These are phyloP conservation scores for Zymoseptoria passerinii DNA, from an alignment of 2,329 filamentous ascomycete species.

Conservation along the genomic window DNA sequence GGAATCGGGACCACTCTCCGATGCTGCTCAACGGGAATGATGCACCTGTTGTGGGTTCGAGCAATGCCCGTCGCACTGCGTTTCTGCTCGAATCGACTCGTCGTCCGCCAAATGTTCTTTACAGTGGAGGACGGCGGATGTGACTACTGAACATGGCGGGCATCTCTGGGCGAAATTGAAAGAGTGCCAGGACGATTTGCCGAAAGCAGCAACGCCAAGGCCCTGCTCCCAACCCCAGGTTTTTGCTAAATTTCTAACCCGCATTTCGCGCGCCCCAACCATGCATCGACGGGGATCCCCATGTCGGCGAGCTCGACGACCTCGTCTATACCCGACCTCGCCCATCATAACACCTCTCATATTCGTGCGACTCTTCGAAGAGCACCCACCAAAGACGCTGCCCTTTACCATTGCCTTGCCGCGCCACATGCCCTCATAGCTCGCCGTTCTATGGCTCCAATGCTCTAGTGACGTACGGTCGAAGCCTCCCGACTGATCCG, in stretches of 20 bases:
- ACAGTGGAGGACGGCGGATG: neutral
- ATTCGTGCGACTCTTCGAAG: neutral
- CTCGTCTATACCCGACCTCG: neutral
- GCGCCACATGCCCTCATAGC: neutral
- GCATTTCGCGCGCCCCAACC: neutral
- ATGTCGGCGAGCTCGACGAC: neutral
- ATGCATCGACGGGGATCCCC: neutral
- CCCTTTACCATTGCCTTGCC: neutral
- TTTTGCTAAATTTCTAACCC: neutral
- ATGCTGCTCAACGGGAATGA: neutral
- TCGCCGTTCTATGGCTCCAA: neutral
- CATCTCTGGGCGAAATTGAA: neutral
- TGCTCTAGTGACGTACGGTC: neutral
- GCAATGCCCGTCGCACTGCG: neutral
- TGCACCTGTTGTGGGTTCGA: neutral
- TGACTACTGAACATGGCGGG: neutral
- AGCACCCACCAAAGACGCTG: neutral
- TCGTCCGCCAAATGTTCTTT: neutral
- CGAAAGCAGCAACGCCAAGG: neutral
- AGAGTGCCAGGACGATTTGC: neutral
- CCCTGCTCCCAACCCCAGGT: neutral
- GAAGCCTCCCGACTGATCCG: neutral
- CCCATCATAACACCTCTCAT: neutral
- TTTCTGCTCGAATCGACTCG: neutral
- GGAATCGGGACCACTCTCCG: neutral